These are phyloP conservation scores for Endocalyx cinctus DNA, from an alignment of 2,329 filamentous ascomycete genomes.

Conservation along the genomic window DNA sequence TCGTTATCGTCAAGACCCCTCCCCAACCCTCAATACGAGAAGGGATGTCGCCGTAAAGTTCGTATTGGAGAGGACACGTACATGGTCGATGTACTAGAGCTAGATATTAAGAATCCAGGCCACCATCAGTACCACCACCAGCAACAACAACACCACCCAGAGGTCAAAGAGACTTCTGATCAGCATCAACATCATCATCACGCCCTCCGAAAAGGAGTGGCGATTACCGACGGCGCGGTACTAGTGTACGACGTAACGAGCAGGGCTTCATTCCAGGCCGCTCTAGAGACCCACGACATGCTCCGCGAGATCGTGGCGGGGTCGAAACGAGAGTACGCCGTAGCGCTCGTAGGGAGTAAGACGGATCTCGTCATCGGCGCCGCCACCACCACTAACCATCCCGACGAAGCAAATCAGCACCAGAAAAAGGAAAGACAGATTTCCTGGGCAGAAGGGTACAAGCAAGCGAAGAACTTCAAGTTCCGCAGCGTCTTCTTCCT, in stretches of 20 bases:
- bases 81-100: too few species aligned
- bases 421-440: slow-evolving; percentile 21
- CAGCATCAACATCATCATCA: slow-evolving; percentile 6
- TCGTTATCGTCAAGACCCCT: slow-evolving; percentile 21
- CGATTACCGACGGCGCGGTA: slow-evolving; percentile 36
- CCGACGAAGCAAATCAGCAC: too few species aligned
- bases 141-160: too few species aligned
- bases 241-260: slow-evolving; percentile 20
- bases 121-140: too few species aligned
- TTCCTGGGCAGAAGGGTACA: slow-evolving; percentile 27
- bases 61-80: slow-evolving; percentile 27
- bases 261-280: slow-evolving; percentile 22
- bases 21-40: slow-evolving; percentile 21
- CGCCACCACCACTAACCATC: too few species aligned
- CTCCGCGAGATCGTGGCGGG: slow-evolving; percentile 18
- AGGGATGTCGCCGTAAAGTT: slow-evolving; percentile 30
- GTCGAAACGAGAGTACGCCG: slow-evolving; percentile 21
- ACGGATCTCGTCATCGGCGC: slow-evolving; percentile 25
- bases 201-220: slow-evolving; percentile 32
- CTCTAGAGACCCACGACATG: slow-evolving; percentile 19
- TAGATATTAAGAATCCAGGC: too few species aligned
- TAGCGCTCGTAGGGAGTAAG: slow-evolving; percentile 33
- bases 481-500: slow-evolving; percentile 22
- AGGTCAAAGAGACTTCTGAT: too few species aligned
- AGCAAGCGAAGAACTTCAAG: slow-evolving; percentile 16